Base-by-base conservation (phyloP, 306 rosid genomes). In the Cyamopsis tetragonoloba region DNA sequence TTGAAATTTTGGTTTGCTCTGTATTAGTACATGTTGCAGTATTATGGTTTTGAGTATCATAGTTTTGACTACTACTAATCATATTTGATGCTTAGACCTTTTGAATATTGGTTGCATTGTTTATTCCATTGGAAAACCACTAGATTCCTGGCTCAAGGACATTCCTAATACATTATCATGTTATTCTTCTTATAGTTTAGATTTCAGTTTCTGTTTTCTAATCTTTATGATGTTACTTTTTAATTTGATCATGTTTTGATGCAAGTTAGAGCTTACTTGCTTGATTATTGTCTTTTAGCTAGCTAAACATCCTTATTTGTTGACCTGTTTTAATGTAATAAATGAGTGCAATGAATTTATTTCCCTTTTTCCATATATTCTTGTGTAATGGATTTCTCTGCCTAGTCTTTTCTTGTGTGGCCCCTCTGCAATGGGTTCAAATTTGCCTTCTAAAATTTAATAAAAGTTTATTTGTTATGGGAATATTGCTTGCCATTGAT, bases 141-240 rank as follows among this genome's bases (percentile, higher is more conserved):
- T 89, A 1, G 96, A 89, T 50, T 51, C 92, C 28, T 89, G 96
- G 95, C 88, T 89, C 79, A 89, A 87, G 88, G 96, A 89, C 80
- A 75, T 6, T 77, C 62, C 75, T 67, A 12, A 20, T 53, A 24
- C 74, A 20, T 53, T 68, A 38, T 43, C 60, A 13, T 72, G 51
- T n/a, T 76, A 10, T 38, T 68, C 28, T 38, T 35, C 32, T 32
- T 57, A 39, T 58, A 64, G 74, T 63, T 68, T 82, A 63, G 82
- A 43, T 34, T 74, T 62, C 60, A 74, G 59, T 53, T 67, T 54
- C 42, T 63, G 73, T 57, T 67, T 28, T 46, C 15, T 46, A 72
- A 24, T 13, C 1, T 39, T 19, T 50, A 3, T 20, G 17, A 55
- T 68, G 62, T 27, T 68, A 41, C 64, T 49, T 70, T 61, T 32